Percentiles rank a stretch among this genome's conserved stretches.
phyloP scores from a whole-genome alignment of 2,329 filamentous ascomycete genomes.

The Lasiodiplodia sp. region DNA sequence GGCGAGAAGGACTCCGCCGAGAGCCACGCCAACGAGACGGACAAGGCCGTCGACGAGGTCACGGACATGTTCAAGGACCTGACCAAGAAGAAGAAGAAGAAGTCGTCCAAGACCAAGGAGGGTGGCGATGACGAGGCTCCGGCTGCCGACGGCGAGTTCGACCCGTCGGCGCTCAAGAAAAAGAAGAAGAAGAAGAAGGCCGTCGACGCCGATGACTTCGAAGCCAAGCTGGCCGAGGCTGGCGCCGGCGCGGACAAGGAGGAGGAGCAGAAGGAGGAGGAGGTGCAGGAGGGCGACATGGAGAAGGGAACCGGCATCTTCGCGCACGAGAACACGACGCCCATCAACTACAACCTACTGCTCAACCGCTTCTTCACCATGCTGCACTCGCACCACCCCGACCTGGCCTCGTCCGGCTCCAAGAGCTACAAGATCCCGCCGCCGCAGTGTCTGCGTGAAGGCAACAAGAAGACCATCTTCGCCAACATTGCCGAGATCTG shows the following conservation, averaged over 20 bases:
- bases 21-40: slow-evolving; percentile 66
- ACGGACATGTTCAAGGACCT: slow-evolving; percentile 69
- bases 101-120: slow-evolving; percentile 66
- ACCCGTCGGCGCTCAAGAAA: slow-evolving; percentile 74
- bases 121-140: slow-evolving; percentile 57
- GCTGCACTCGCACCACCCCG: slow-evolving; percentile 94
- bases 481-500: slow-evolving; percentile 99
- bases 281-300: slow-evolving; percentile 74
- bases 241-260: slow-evolving; percentile 64
- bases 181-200: slow-evolving; percentile 89
- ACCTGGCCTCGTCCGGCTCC: slow-evolving; percentile 85
- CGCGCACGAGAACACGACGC: slow-evolving; percentile 78
- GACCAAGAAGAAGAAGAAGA: slow-evolving; percentile 78
- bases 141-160: slow-evolving; percentile 67
- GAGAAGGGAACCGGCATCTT: slow-evolving; percentile 90
- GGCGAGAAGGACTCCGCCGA: slow-evolving; percentile 82
- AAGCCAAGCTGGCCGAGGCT: slow-evolving; percentile 70
- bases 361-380: slow-evolving; percentile 93
- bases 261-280: slow-evolving; percentile 53
- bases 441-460: slow-evolving; percentile 98
- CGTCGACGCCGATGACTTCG: slow-evolving; percentile 68
- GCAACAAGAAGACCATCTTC: slow-evolving; percentile 99
- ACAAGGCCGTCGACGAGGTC: slow-evolving; percentile 69
- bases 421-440: slow-evolving; percentile 99
- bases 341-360: slow-evolving; percentile 85